Conservation (phyloP, 1,139 yeast species). For the Geotrichum macrosporum region DNA sequence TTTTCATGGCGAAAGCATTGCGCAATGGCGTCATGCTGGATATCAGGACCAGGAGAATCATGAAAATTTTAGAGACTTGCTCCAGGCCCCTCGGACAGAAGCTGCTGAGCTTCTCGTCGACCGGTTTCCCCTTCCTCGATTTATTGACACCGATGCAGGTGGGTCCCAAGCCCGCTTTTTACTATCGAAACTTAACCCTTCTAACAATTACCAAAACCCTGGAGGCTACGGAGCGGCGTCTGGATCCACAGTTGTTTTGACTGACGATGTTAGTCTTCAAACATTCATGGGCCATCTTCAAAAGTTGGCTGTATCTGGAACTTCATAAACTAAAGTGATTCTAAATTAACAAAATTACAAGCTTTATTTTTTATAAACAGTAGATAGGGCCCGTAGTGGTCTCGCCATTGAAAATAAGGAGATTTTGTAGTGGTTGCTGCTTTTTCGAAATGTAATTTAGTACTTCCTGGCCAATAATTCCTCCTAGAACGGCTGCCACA, state of each 20-base stretch:
- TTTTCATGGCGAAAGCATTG: slow-evolving; percentile 63
- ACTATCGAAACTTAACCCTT: slow-evolving; percentile 70
- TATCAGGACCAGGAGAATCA: slow-evolving; percentile 65
- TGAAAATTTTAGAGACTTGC: slow-evolving; percentile 54
- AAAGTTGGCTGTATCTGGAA: slow-evolving; percentile 35
- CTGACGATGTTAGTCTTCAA: slow-evolving; percentile 69
- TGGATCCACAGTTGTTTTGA: slow-evolving; percentile 46
- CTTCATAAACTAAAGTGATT: slow-evolving; percentile 13
- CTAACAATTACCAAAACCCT: slow-evolving; percentile 52
- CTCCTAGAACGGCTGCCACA: slow-evolving; percentile 84
- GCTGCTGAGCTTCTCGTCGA: slow-evolving; percentile 65
- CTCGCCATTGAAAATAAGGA: slow-evolving; percentile 69
- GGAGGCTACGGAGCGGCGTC: slow-evolving; percentile 36
- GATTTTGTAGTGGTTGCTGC: slow-evolving; percentile 79
- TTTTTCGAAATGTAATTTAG: slow-evolving; percentile 73
- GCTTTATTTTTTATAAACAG: slow-evolving; percentile 20
- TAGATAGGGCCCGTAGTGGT: slow-evolving; percentile 74
- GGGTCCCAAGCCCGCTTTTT: slow-evolving; percentile 76
- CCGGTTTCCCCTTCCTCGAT: slow-evolving; percentile 68
- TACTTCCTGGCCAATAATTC: slow-evolving; percentile 84
- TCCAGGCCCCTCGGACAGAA: slow-evolving; percentile 62
- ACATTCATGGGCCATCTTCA: slow-evolving; percentile 54
- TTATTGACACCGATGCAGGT: slow-evolving; percentile 70
- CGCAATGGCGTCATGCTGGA: slow-evolving; percentile 65
- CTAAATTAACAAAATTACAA: no score